A percentile compares a stretch with the other conserved stretches of the same genome.
Evolutionary conservation across 306 rosid species (phyloP).

Genomic region (Oxytropis ochrocephala): DNA sequence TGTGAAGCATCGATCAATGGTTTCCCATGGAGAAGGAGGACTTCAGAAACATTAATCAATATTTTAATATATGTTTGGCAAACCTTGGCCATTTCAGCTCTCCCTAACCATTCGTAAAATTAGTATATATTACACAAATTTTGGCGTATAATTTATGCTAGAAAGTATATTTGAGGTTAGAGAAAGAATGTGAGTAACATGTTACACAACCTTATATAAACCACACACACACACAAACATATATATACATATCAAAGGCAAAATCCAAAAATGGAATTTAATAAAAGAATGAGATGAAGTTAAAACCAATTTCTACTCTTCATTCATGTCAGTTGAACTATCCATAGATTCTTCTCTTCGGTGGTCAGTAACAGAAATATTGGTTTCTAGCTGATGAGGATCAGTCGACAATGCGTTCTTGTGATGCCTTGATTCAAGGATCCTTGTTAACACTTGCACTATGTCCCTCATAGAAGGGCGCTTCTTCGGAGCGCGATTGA

Average conservation of each 20-base stretch:
- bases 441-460: slow-evolving; percentile 64
- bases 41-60: too few species aligned
- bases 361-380: slow-evolving; percentile 36
- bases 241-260: slow-evolving; percentile 17
- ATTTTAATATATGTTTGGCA: too few species aligned
- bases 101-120: background rate
- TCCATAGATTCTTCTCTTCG: slow-evolving; percentile 76
- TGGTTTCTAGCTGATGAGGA: slow-evolving; percentile 45
- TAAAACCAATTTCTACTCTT: slow-evolving; percentile 41
- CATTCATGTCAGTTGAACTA: slow-evolving; percentile 53
- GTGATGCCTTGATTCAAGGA: slow-evolving; percentile 56
- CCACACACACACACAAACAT: slow-evolving; percentile 12
- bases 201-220: slow-evolving; percentile 10
- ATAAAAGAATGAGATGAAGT: background rate
- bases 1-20: too few species aligned
- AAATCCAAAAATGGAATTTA: slow-evolving; percentile 16
- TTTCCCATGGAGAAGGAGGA: too few species aligned
- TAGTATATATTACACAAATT: slow-evolving; percentile 30
- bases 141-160: slow-evolving; percentile 13
- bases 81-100: too few species aligned
- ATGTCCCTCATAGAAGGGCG: slow-evolving; percentile 86
- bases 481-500: slow-evolving; percentile 58
- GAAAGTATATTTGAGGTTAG: background rate
- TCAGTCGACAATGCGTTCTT: slow-evolving; percentile 51
- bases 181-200: background rate